phyloP scores from a whole-genome alignment of 768 basidiomycete genomes.

The Ephemerocybe angulata region DNA sequence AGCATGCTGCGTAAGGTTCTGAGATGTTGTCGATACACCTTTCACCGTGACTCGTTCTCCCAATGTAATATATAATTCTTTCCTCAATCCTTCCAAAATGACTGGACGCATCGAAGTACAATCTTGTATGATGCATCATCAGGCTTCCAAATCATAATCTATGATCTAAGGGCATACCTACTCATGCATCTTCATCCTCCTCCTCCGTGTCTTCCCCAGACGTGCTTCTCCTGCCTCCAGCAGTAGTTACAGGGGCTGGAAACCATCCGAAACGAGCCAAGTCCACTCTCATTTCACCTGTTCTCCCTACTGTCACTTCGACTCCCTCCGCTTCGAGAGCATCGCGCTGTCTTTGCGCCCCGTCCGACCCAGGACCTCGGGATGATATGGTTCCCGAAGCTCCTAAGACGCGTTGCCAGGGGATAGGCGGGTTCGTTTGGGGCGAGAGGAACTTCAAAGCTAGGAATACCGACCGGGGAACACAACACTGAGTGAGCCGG shows the following conservation, averaged over 20 bases:
- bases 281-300: constrained; percentile 58
- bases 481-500: too few species aligned
- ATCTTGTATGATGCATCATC: too few species aligned
- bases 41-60: too few species aligned
- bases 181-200: neutral
- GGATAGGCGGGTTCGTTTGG: constrained; percentile 59
- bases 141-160: too few species aligned
- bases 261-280: constrained; percentile 66
- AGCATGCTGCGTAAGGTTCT: too few species aligned
- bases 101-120: too few species aligned
- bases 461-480: too few species aligned
- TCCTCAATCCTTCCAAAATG: too few species aligned
- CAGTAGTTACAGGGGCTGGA: constrained; percentile 28
- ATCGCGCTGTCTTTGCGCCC: constrained; percentile 73
- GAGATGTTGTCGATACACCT: too few species aligned
- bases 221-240: too few species aligned
- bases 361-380: constrained; percentile 77
- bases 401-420: constrained; percentile 78
- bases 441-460: constrained; percentile 76
- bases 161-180: too few species aligned
- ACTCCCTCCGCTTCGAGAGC: constrained; percentile 78
- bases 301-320: constrained; percentile 58
- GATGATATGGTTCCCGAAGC: constrained; percentile 75
- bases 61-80: too few species aligned
- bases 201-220: neutral